Evolutionary conservation across 2,329 filamentous ascomycete species (phyloP), one percentile per base, ranked within the genome.

Genomic region (Dactylellina parvicollis): DNA sequence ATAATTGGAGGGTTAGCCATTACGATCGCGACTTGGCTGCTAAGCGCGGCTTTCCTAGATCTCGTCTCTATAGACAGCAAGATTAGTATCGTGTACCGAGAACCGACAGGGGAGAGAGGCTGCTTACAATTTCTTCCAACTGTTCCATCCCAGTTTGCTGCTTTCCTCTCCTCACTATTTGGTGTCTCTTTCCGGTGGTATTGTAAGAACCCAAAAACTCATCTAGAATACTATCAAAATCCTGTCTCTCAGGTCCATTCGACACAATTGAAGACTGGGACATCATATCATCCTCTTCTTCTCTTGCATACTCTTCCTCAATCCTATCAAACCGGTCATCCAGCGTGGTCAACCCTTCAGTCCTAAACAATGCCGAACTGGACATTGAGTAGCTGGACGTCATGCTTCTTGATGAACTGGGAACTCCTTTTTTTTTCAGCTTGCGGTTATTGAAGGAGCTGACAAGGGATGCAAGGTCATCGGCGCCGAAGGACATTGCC

Each of bases 371-470:
- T 0, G 92, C 90, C 0, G 92, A 96, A 0, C 91, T 96, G 0
- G 91, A 92, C 93, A 96, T 96, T 57, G 91, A 95, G 82, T 95
- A 96, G 69, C 87, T 88, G 0, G 92, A 95, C 0, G 91, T 90
- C 76, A 90, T 92, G 2, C 94, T 98, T 80, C 96, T 83, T 1
- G 95, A 94, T 0, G 62, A 67, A 18, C 64, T 66, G 7, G 70
- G 70, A 9, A 74, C 64, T 47, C 93, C 94, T 84, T 96, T 98
- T 86, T 96, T 97, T 88, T 98, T 98, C 74, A 67, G 47, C 22
- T 74, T 73, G 12, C 62, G 57, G 34, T 74, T 74, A 18, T 74
- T 74, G 16, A 62, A 69, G 1, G 70, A 61, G 64, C 50, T 62
- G 18, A 74, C 61, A 8, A 74, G 56, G 1, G 64, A 64, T 18